phyloP scores from a whole-genome alignment of 768 basidiomycete genomes.

The Butyriboletus loyo region DNA sequence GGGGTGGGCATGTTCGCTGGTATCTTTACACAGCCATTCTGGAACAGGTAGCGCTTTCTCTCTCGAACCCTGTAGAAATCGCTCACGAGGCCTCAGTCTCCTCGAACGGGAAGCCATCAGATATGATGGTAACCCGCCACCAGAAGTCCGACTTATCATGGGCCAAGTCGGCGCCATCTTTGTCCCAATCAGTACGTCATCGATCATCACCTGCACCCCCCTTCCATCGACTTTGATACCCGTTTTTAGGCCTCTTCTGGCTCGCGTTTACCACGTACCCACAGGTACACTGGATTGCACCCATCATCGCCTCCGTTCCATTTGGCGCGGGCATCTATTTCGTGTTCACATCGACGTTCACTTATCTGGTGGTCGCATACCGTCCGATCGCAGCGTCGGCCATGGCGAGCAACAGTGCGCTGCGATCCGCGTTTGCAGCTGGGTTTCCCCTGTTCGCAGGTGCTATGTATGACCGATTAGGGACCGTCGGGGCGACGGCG shows the following conservation, averaged over 20 bases:
- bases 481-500: constrained; percentile 69
- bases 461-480: constrained; percentile 50
- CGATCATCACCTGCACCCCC: no score
- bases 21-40: constrained; percentile 40
- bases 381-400: constrained; percentile 56
- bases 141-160: constrained; percentile 64
- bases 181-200: constrained; percentile 51
- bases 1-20: constrained; percentile 41
- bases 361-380: constrained; percentile 51
- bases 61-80: background rate
- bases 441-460: constrained; percentile 53
- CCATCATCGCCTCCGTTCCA: constrained; percentile 42
- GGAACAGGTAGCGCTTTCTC: constrained; percentile 35
- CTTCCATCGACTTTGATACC: background rate
- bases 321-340: constrained; percentile 58
- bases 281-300: constrained; percentile 46
- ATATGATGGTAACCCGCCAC: constrained; percentile 50
- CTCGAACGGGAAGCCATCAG: constrained; percentile 36
- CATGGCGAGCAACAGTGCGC: constrained; percentile 61
- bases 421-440: constrained; percentile 46
- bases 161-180: constrained; percentile 67
- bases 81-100: constrained; percentile 28
- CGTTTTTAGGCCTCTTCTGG: constrained; percentile 42
- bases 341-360: constrained; percentile 69
- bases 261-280: constrained; percentile 54